A percentile compares a stretch with the other conserved stretches of the same genome.
Evolutionary conservation across 2,329 filamentous ascomycete species (phyloP).

Genomic region (Chrysosporium keratinophilum): DNA sequence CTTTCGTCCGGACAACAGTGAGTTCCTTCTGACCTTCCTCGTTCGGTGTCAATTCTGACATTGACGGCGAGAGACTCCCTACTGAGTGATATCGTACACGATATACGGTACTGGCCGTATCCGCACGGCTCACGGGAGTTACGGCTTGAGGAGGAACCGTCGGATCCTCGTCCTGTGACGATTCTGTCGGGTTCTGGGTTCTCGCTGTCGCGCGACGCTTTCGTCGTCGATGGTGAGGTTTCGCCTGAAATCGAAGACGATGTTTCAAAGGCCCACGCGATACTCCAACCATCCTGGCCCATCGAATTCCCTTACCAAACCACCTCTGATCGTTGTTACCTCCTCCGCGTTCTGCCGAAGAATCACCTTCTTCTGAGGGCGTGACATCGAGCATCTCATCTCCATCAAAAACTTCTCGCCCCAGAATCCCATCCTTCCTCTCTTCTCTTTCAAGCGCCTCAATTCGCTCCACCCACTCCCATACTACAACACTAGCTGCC

Average conservation of each 20-base stretch:
- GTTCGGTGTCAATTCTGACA: conserved; percentile 28
- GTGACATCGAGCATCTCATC: conserved; percentile 77
- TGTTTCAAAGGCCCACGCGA: conserved; percentile 30
- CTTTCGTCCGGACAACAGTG: conserved; percentile 9
- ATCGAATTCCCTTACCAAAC: conserved; percentile 20
- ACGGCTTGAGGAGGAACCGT: conserved; percentile 40
- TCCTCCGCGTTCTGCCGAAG: conserved; percentile 31
- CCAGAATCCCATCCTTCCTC: conserved; percentile 84
- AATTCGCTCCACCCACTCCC: conserved; percentile 96
- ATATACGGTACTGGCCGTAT: conserved; percentile 55
- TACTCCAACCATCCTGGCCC: conserved; percentile 31
- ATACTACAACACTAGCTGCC: conserved; percentile 89
- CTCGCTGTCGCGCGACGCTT: conserved; percentile 4
- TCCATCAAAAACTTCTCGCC: conserved; percentile 82
- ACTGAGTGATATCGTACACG: conserved; percentile 52
- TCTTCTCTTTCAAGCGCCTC: conserved; percentile 86
- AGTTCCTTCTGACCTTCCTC: conserved; percentile 23
- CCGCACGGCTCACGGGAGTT: conserved; percentile 50
- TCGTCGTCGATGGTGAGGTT: conserved; percentile 8
- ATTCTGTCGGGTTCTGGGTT: not conserved
- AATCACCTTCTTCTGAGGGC: conserved; percentile 46
- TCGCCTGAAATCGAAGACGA: conserved; percentile 23
- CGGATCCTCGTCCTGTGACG: conserved; percentile 20
- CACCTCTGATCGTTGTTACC: conserved; percentile 28
- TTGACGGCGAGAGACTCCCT: conserved; percentile 38